Conservation (phyloP, 805 yeast genomes). For the Yarrowia keelungensis region DNA sequence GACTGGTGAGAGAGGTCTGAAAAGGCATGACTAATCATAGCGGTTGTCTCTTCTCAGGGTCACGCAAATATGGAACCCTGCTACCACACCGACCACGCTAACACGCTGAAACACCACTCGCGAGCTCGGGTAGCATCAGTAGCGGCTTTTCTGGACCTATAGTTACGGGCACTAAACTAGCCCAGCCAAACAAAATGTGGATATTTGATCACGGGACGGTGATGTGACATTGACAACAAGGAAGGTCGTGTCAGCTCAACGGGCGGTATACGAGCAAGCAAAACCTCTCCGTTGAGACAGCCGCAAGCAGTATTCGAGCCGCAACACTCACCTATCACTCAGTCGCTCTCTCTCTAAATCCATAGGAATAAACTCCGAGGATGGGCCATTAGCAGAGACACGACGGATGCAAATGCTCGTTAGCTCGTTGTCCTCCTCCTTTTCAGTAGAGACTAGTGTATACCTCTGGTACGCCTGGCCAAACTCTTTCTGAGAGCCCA, state of each 20-base stretch:
- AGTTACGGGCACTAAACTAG: background rate
- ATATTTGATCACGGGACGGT: background rate
- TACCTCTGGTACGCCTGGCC: background rate
- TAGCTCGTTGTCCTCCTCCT: conserved; percentile 10
- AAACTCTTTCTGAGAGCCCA: conserved; percentile 1
- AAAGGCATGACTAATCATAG: no score
- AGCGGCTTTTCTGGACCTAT: no score
- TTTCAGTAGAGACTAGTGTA: conserved; percentile 14
- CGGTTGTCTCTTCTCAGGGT: no score
- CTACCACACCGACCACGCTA: background rate
- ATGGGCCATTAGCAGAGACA: conserved; percentile 7
- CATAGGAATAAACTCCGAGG: background rate
- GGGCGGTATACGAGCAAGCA: no score
- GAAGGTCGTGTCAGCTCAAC: no score
- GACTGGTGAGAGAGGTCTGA: no score
- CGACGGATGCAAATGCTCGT: background rate
- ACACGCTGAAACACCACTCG: background rate
- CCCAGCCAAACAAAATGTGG: background rate
- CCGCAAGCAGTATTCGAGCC: background rate
- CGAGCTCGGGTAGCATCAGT: background rate
- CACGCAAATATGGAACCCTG: background rate
- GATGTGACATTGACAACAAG: background rate
- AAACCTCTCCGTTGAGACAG: no score
- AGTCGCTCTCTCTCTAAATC: background rate
- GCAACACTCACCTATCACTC: no score